Evolutionary conservation across 2,329 filamentous ascomycete genomes (phyloP).

Genomic region (Bipolaris sorokiniana): DNA sequence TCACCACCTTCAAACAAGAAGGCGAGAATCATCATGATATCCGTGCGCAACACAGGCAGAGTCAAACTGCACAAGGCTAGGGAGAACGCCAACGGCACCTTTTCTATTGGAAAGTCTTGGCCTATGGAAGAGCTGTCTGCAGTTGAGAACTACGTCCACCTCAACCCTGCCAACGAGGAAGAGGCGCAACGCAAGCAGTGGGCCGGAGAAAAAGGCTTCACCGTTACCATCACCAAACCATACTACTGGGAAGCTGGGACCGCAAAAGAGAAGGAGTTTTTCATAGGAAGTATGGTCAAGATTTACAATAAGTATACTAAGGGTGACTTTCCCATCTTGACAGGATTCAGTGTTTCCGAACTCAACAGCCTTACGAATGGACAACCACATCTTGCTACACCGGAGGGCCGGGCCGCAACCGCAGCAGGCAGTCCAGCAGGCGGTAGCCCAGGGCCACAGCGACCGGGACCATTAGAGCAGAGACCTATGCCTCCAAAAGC

Average conservation of each 20-base stretch:
- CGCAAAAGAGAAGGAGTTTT: conserved; percentile 97
- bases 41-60: conserved; percentile 87
- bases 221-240: conserved; percentile 86
- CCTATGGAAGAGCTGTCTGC: conserved; percentile 85
- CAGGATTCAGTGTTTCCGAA: conserved; percentile 82
- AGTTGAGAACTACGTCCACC: conserved; percentile 80
- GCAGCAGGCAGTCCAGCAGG: conserved; percentile 14
- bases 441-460: conserved; percentile 20
- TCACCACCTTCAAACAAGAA: conserved; percentile 80
- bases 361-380: conserved; percentile 73
- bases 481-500: conserved; percentile 31
- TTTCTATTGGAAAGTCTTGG: conserved; percentile 99
- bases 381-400: conserved; percentile 40
- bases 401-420: conserved; percentile 33
- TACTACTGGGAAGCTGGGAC: conserved; percentile 98
- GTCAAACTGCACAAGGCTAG: conserved; percentile 97
- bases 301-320: conserved; percentile 93
- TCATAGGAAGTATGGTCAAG: conserved; percentile 93
- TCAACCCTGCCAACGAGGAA: conserved; percentile 63
- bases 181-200: conserved; percentile 71
- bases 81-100: conserved; percentile 90
- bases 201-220: conserved; percentile 84
- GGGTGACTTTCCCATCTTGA: conserved; percentile 71
- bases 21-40: conserved; percentile 86
- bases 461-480: conserved; percentile 25